These are phyloP conservation scores for Xylogone sp. DNA, from an alignment of 2,329 filamentous ascomycete genomes.

Conservation along the genomic window DNA sequence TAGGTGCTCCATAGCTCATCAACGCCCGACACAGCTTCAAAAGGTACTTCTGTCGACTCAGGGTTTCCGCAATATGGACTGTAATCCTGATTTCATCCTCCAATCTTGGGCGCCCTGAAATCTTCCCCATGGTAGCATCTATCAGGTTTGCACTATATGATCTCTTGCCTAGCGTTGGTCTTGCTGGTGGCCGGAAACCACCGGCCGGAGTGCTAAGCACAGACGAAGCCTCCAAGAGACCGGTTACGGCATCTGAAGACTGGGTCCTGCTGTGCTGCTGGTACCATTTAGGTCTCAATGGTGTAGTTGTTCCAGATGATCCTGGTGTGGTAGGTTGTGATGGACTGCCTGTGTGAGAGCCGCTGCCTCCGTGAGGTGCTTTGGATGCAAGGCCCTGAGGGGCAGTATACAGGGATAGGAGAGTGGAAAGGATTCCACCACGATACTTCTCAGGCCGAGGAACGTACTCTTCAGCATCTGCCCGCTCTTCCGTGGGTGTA, in stretches of 20 bases:
- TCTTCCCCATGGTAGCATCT: conserved; percentile 16
- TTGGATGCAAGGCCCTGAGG: conserved; percentile 30
- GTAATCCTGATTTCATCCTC: conserved; percentile 43
- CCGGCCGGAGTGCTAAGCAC: conserved; percentile 40
- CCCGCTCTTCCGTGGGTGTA: conserved; percentile 37
- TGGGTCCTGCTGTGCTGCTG: conserved; percentile 34
- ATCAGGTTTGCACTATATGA: conserved; percentile 20
- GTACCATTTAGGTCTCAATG: conserved; percentile 26
- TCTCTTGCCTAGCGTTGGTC: conserved; percentile 18
- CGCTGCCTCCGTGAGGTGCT: conserved; percentile 19
- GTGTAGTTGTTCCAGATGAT: conserved; percentile 36
- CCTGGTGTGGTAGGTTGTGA: conserved; percentile 33
- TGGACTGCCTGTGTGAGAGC: conserved; percentile 32
- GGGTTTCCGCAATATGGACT: conserved; percentile 61
- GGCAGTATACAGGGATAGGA: conserved; percentile 67
- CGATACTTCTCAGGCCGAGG: conserved; percentile 65
- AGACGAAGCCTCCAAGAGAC: conserved; percentile 51
- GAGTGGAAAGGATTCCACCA: conserved; percentile 67
- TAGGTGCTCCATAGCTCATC: conserved; percentile 88
- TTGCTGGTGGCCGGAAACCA: conserved; percentile 34
- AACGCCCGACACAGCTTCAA: conserved; percentile 79
- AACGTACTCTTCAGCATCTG: conserved; percentile 59
- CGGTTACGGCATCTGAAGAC: conserved; percentile 44
- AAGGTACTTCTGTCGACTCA: conserved; percentile 78
- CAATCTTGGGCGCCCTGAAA: conserved; percentile 21